Evolutionary conservation across 352 stramenopile species (phyloP), one percentile per base, ranked within the genome.

Genomic region (Pythium sukuiense): DNA sequence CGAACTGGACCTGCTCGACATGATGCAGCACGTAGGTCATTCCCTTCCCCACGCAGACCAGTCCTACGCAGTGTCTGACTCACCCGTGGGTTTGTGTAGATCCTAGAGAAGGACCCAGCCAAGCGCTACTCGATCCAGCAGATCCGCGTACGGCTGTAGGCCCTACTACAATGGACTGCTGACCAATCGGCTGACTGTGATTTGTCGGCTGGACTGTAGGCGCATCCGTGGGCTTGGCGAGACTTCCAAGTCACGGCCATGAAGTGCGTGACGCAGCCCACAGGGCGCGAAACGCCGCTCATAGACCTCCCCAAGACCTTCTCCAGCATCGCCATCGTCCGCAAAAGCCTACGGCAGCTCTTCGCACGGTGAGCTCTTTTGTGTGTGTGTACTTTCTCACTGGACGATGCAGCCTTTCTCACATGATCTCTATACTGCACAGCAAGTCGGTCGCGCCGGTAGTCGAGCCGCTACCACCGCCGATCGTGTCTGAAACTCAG

Each of bases 41-140:
- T 27, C 5, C 26, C 13, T 55, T 20, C 45, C 18, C 9, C 20
- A 24, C 20, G 20, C 20, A 24, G 20, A 24, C 20, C 20, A 24
- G 20, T 24, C 20, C 20, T 24, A 24, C 20, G 20, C 20, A 24
- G 20, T 24, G 20, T 24, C 18, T 52, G 18, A 30, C 7, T 6
- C 18, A 29, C 16, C 5, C 43, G 6, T 26, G 43, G 5, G 43
- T 5, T 49, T 14, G 6, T 49, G 43, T 65, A 91, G 82, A 80
- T 96, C 50, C 69, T 96, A 18, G 76, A 92, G n/a, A 95, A 95
- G 46, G 74, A 91, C 35, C 74, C 82, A 6, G 60, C 59, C 3
- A 70, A 79, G 55, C 83, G 88, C 24, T 88, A 78, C 54, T 89
- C 83, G 16, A 85, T 69, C 18, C 58, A 74, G n/a, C 73, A 90